Conservation (phyloP, 106 monocot genomes). For the Dendrobium nobile region DNA sequence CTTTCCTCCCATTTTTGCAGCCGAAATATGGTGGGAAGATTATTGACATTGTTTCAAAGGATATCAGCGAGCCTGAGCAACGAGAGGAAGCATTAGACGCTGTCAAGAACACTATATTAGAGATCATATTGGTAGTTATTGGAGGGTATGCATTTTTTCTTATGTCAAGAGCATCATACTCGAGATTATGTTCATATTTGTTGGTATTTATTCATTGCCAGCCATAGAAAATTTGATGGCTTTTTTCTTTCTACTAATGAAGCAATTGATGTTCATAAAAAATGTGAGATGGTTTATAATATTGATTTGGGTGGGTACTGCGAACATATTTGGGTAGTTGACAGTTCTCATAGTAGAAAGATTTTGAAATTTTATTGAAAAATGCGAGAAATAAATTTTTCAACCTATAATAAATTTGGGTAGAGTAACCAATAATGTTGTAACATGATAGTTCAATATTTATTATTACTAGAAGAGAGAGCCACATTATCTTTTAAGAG, state of each 20-base stretch:
- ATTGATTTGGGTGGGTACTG: too few relatives aligned
- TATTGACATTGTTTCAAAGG: conserved; percentile 75
- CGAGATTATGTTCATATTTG: background rate
- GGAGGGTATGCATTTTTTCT: conserved; percentile 38
- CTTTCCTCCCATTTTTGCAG: conserved; percentile 28
- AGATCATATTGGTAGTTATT: conserved; percentile 50
- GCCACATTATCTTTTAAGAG: too few relatives aligned
- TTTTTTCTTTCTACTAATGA: background rate
- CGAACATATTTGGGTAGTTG: too few relatives aligned
- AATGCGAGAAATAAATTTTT: too few relatives aligned
- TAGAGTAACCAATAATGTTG: too few relatives aligned
- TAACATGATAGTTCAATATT: too few relatives aligned
- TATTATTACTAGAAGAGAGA: too few relatives aligned
- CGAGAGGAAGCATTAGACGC: conserved; percentile 51
- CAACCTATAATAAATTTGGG: too few relatives aligned
- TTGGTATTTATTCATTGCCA: background rate
- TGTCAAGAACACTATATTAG: conserved; percentile 47
- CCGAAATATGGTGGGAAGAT: conserved; percentile 80
- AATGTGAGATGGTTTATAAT: too few relatives aligned
- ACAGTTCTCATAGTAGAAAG: too few relatives aligned
- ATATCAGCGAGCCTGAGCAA: conserved; percentile 44
- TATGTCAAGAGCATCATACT: background rate
- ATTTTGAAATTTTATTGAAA: too few relatives aligned
- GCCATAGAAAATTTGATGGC: background rate
- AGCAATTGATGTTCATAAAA: background rate